Conservation (phyloP, 805 yeast species). For the Blastobotrys terrestris region DNA sequence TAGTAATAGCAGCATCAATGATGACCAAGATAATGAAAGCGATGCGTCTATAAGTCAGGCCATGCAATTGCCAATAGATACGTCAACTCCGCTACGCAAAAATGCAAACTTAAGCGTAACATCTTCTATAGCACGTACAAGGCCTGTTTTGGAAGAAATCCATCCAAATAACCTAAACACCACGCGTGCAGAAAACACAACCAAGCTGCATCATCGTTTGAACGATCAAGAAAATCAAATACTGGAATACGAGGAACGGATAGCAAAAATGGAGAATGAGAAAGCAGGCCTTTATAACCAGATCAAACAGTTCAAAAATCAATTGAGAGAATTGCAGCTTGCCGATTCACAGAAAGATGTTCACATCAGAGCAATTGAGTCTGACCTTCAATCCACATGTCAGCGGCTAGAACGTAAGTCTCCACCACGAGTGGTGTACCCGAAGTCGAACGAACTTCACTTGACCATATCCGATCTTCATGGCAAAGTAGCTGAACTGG, state of each 20-base stretch:
- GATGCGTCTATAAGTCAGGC: not conserved
- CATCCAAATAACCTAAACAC: not conserved
- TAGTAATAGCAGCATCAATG: not conserved
- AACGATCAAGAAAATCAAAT: conserved; percentile 3
- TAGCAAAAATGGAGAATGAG: not conserved
- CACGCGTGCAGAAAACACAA: too few relatives aligned
- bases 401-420: not conserved
- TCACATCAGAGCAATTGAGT: not conserved
- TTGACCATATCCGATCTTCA: not conserved
- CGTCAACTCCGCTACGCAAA: not conserved
- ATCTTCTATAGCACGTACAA: not conserved
- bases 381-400: not conserved
- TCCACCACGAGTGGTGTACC: not conserved
- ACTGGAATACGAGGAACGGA: not conserved
- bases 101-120: not conserved
- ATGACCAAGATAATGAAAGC: not conserved
- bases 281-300: not conserved
- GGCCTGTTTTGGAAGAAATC: not conserved
- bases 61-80: not conserved
- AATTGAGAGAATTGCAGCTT: conserved; percentile 1
- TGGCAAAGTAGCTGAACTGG: not conserved
- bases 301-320: not conserved
- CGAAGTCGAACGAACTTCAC: not conserved
- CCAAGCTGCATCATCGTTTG: not conserved
- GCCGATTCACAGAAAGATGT: not conserved